Evolutionary conservation across 352 stramenopile genomes (phyloP).

Genomic region (Phytophthora ohioensis): DNA sequence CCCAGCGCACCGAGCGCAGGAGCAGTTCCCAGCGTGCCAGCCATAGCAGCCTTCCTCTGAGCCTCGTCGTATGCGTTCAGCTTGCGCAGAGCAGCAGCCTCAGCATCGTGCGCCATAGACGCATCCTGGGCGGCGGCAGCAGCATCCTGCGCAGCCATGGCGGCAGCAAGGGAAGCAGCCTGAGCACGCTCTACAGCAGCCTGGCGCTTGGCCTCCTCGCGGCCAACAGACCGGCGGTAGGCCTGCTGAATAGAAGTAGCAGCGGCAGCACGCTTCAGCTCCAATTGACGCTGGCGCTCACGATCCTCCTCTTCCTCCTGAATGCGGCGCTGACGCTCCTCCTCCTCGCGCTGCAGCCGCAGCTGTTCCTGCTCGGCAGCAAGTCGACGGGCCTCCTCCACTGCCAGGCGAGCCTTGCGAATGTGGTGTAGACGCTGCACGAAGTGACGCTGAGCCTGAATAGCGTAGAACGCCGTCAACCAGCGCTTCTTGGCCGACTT

Average conservation of each 20-base stretch:
- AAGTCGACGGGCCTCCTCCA: constrained; percentile 79
- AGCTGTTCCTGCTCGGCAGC: constrained; percentile 76
- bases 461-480: constrained; percentile 68
- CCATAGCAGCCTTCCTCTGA: constrained; percentile 50
- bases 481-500: constrained; percentile 85
- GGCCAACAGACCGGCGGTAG: constrained; percentile 69
- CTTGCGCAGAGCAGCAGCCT: constrained; percentile 81
- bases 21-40: constrained; percentile 61
- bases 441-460: constrained; percentile 85
- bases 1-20: constrained; percentile 66
- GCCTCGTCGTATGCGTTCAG: constrained; percentile 70
- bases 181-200: constrained; percentile 74
- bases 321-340: constrained; percentile 67
- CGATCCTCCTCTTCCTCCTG: constrained; percentile 71
- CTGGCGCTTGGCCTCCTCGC: constrained; percentile 78
- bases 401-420: constrained; percentile 78
- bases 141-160: constrained; percentile 78
- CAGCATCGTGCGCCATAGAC: constrained; percentile 73
- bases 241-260: constrained; percentile 75
- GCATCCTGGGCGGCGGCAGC: constrained; percentile 76
- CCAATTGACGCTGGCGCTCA: constrained; percentile 67
- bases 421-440: constrained; percentile 83
- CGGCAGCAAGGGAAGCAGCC: constrained; percentile 74
- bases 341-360: constrained; percentile 70
- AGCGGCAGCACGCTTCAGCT: constrained; percentile 61